Base-by-base conservation (phyloP, 2,329 filamentous ascomycete genomes). In the Aureobasidium lini region DNA sequence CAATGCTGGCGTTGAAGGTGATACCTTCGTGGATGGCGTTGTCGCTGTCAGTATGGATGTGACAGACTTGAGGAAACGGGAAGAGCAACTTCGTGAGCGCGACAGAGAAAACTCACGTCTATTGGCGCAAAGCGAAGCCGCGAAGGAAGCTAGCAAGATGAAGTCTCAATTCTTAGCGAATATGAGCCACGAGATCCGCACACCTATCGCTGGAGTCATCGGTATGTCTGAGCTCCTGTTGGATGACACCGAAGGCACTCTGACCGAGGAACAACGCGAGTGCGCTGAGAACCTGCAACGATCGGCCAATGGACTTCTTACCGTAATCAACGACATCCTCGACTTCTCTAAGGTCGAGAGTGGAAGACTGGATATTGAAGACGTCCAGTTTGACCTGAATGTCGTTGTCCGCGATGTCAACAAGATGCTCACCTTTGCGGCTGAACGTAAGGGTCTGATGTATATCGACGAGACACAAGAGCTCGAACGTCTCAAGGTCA, bases 321-420 rank as follows among this genome's bases (percentile, higher is more conserved):
- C 89, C 0, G 87, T 95, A 42, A 95, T 95, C 72, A 95, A 95
- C 67, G 90, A 95, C 67, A 95, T 95, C 59, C 77, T 95, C 1
- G 90, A 95, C 72, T 92, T 95, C 70, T 94, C 89, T 4, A 95
- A 95, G 71, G 86, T 90, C 1, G 89, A 92, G 69, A 89, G 86
- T 8, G 88, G 89, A 3, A 79, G 86, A 7, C 73, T 92, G 18
- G 88, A 91, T 63, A 86, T 92, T 42, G 88, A 91, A 71, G 87
- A 91, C 66, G 87, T 91, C 0, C 87, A 90, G 62, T 93, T 92
- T 66, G 89, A 86, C 31, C 76, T 91, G 1, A 85, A 85, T 0
- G 78, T 89, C 1, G 84, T 90, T 11, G 82, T 92, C 6, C 81
- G 85, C 48, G 90, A 95, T 68, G 89, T 94, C 18, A 88, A 85